Evolutionary conservation across 768 basidiomycete species (phyloP), one percentile per base, ranked within the genome.

Genomic region (Dictyophora rubrovolvata): DNA sequence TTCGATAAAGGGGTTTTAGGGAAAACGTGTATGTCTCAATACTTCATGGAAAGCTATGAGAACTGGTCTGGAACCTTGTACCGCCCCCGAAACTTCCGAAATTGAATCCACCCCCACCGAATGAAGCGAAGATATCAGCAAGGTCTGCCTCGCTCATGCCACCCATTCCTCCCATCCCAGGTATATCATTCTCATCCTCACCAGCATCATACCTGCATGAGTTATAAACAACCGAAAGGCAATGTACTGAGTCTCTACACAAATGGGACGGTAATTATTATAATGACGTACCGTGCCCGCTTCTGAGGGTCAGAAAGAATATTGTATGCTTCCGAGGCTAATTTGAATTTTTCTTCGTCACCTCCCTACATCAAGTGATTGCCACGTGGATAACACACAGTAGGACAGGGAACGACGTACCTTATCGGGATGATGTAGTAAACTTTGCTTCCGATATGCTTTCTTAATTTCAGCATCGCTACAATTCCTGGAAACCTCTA

Each of bases 281-380:
- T 28, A 28, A 1, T 21, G 5, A 23, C 51, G 16, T 28, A 53
- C 46, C 89, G 80, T 64, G 84, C 77, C 47, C 89, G 78, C 48
- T 84, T 75, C 11, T 73, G 75, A 1, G 89, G 79, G 64, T 93
- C 92, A 0, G 88, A 90, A 1, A 93, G 82, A 3, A 93, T 86
- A 8, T 82, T 79, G 62, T 93, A 78, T 1, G 90, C 89, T 70
- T 93, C 92, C 0, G 77, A 82, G 33, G 91, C 85, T 20, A 92
- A 78, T 71, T 97, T 96, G 81, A 98, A 98, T 65, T 90, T 88
- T 68, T 96, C 95, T 65, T 95, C 93, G 68, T 93, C 90, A 28
- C 94, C 94, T 23, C 94, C 93, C 85, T 90, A 64, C 52, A 5
- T 28, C 28, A 7, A 28, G 28, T 7, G 36, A 62, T 2, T 12